A percentile compares a stretch with the other conserved stretches of the same genome.
These are phyloP conservation scores for Nicotiana knightiana DNA, from an alignment of 257 asterid species.

Conservation along the genomic window DNA sequence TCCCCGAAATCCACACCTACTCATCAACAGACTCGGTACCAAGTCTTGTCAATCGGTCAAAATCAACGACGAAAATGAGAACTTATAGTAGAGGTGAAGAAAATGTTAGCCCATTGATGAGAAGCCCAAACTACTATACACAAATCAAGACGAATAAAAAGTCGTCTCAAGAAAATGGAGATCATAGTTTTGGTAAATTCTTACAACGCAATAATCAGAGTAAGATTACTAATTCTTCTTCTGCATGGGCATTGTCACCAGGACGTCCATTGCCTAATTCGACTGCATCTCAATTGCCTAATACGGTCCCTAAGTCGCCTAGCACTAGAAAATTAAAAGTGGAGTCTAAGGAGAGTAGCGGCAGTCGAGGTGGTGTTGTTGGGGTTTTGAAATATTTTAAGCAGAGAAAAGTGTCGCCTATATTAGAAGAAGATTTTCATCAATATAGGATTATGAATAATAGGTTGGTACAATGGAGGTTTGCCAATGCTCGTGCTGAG, in stretches of 20 bases:
- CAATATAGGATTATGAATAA: constrained; percentile 50
- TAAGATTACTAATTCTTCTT: constrained; percentile 38
- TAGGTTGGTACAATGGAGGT: constrained; percentile 75
- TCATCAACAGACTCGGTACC: neutral
- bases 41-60: neutral
- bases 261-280: constrained; percentile 35
- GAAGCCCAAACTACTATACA: neutral
- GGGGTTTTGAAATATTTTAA: constrained; percentile 50
- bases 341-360: constrained; percentile 22
- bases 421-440: constrained; percentile 54
- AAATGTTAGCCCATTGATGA: neutral
- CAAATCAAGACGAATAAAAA: neutral
- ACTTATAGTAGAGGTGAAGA: constrained; percentile 14
- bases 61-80: constrained; percentile 6
- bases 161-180: constrained; percentile 22
- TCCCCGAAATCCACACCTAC: neutral
- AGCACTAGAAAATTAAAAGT: constrained; percentile 19
- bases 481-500: constrained; percentile 63
- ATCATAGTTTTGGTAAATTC: constrained; percentile 23
- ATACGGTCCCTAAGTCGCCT: constrained; percentile 30
- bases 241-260: constrained; percentile 85
- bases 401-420: constrained; percentile 45
- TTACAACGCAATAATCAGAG: constrained; percentile 28
- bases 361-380: constrained; percentile 19
- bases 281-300: constrained; percentile 15